A percentile compares a stretch with the other conserved stretches of the same genome.
Evolutionary conservation across 2,329 filamentous ascomycete species (phyloP).

Genomic region (Colletotrichum tofieldiae): DNA sequence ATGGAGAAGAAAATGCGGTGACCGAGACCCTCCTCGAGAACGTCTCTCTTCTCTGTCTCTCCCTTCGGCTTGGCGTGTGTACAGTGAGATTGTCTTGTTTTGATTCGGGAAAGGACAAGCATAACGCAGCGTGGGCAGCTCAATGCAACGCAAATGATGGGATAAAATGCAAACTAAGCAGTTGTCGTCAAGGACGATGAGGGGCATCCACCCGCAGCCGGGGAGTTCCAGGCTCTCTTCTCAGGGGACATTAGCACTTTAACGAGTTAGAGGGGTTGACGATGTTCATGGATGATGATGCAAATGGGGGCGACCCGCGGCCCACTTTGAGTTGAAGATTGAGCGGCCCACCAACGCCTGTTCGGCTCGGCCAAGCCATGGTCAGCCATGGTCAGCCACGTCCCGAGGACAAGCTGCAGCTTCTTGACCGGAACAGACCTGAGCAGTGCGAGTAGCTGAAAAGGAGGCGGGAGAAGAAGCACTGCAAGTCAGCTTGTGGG

Average conservation of each 20-base stretch:
- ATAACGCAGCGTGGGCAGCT: not conserved
- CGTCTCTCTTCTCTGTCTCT: not conserved
- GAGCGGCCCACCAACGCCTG: not conserved
- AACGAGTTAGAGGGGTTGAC: conserved; percentile 10
- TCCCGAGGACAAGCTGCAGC: not conserved
- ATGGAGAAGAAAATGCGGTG: conserved; percentile 21
- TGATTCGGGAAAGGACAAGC: conserved; percentile 19
- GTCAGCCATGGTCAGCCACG: conserved; percentile 10
- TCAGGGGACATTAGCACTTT: conserved; percentile 20
- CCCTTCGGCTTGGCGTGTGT: conserved; percentile 16
- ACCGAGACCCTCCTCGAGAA: conserved; percentile 12
- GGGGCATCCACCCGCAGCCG: conserved; percentile 27
- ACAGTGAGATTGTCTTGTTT: conserved; percentile 29
- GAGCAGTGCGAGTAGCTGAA: not conserved
- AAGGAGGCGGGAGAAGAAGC: conserved; percentile 1
- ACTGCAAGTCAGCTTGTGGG: not conserved
- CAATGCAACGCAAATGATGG: conserved; percentile 32
- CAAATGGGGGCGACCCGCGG: conserved; percentile 18
- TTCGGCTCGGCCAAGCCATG: conserved; percentile 1
- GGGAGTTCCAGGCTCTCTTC: conserved; percentile 22
- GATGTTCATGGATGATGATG: conserved; percentile 20
- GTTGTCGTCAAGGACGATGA: conserved; percentile 22
- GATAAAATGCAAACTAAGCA: conserved; percentile 22
- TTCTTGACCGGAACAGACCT: not conserved
- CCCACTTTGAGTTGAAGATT: conserved; percentile 17